Evolutionary conservation across 2,329 filamentous ascomycete genomes (phyloP).

Genomic region (Xylariaceae sp.): DNA sequence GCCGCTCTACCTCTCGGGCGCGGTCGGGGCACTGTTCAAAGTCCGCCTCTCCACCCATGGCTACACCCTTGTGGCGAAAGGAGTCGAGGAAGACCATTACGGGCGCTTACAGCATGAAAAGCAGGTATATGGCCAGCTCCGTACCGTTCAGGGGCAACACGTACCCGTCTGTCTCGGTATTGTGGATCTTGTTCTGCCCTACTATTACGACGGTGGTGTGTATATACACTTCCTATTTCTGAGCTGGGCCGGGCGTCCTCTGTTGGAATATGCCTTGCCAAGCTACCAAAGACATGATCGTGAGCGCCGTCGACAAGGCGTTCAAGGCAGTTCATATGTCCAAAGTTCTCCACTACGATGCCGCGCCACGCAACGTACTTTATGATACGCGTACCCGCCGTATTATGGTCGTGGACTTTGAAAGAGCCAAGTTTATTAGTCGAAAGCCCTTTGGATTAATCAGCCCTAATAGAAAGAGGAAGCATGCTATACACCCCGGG

Average conservation of each 20-base stretch:
- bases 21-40: conserved; percentile 35
- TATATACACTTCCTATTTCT: conserved; percentile 33
- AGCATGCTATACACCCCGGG: not conserved
- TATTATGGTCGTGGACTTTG: conserved; percentile 34
- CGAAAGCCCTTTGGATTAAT: conserved; percentile 23
- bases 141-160: conserved; percentile 30
- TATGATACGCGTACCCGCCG: conserved; percentile 21
- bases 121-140: conserved; percentile 29
- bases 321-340: conserved; percentile 15
- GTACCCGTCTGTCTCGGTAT: conserved; percentile 35
- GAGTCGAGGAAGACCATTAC: conserved; percentile 26
- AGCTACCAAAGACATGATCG: conserved; percentile 10
- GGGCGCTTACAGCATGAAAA: conserved; percentile 28
- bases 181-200: conserved; percentile 27
- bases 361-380: conserved; percentile 31
- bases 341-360: conserved; percentile 27
- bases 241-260: conserved; percentile 29
- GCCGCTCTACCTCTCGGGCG: conserved; percentile 29
- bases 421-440: conserved; percentile 22
- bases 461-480: conserved; percentile 24
- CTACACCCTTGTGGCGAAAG: conserved; percentile 40
- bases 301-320: conserved; percentile 8
- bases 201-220: conserved; percentile 30
- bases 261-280: conserved; percentile 16
- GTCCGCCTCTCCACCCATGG: conserved; percentile 32